phyloP scores from a whole-genome alignment of 2,329 filamentous ascomycete species.

The Apiospora aurea region DNA sequence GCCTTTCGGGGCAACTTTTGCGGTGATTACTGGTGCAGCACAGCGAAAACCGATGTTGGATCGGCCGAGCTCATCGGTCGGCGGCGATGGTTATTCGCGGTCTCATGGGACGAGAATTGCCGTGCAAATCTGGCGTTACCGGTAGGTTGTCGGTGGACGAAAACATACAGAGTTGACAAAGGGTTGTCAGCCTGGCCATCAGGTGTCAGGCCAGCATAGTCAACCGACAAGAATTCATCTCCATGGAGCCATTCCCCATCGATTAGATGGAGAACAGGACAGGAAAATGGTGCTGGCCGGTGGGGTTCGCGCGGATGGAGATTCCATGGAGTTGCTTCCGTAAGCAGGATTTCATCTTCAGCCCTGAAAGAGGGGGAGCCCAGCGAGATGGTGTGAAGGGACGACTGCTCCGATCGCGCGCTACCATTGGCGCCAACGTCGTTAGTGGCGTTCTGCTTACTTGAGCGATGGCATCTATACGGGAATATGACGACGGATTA shows the following conservation, averaged over 20 bases:
- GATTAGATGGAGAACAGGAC: conserved; percentile 10
- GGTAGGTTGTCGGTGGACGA: neutral
- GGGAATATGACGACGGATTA: neutral
- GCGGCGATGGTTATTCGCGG: neutral
- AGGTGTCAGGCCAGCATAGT: conserved; percentile 9
- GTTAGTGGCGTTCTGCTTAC: neutral
- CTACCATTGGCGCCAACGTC: conserved; percentile 2
- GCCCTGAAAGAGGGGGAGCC: conserved; percentile 17
- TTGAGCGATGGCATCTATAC: neutral
- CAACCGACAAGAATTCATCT: conserved; percentile 19
- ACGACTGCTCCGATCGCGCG: neutral
- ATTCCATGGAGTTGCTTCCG: conserved; percentile 11
- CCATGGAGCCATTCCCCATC: conserved; percentile 16
- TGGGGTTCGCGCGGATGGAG: conserved; percentile 7
- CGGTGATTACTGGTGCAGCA: conserved; percentile 1
- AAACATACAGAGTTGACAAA: neutral
- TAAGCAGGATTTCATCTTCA: conserved; percentile 22
- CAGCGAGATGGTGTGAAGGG: conserved; percentile 3
- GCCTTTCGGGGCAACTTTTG: conserved; percentile 9
- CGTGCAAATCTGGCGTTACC: neutral
- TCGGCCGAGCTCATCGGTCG: conserved; percentile 16
- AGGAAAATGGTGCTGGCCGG: conserved; percentile 10
- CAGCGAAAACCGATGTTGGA: conserved; percentile 10
- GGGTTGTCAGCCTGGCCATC: conserved; percentile 16
- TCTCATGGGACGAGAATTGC: neutral